Conservation (phyloP, 2,329 filamentous ascomycete species). For the Leptographium procerum region DNA sequence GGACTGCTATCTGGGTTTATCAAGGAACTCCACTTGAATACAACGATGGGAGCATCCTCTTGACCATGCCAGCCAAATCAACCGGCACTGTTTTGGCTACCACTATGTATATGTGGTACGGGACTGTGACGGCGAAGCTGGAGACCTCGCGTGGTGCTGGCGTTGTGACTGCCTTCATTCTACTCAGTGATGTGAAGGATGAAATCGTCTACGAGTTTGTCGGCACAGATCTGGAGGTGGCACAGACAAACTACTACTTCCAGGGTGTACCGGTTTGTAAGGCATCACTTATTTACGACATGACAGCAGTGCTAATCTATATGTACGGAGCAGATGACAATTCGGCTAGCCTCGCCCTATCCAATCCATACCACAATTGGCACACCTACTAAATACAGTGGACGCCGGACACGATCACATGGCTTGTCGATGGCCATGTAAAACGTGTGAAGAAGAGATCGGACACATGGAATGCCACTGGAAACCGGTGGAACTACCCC, state of each 20-base stretch:
- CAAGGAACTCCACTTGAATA: conserved; percentile 63
- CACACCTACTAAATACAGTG: conserved; percentile 93
- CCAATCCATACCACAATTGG: conserved; percentile 63
- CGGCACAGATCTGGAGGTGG: conserved; percentile 62
- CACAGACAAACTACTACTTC: conserved; percentile 95
- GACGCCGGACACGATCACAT: conserved; percentile 76
- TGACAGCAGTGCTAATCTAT: background rate
- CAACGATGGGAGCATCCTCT: conserved; percentile 53
- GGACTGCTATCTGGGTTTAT: conserved; percentile 75
- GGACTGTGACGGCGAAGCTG: conserved; percentile 74
- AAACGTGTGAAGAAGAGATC: conserved; percentile 63
- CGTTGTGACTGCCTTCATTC: conserved; percentile 95
- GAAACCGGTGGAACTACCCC: conserved; percentile 74
- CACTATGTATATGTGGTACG: conserved; percentile 93
- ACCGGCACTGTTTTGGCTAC: conserved; percentile 73
- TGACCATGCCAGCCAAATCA: conserved; percentile 82
- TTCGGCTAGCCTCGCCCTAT: conserved; percentile 55
- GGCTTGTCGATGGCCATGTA: conserved; percentile 73
- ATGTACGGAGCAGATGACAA: conserved; percentile 59
- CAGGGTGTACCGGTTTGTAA: conserved; percentile 86
- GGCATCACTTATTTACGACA: conserved; percentile 22
- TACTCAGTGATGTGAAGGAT: conserved; percentile 91
- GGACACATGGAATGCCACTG: conserved; percentile 77
- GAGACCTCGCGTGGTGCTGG: conserved; percentile 76
- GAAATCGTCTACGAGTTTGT: conserved; percentile 98